phyloP scores from a whole-genome alignment of 805 yeast genomes.

The Candida ortonii region DNA sequence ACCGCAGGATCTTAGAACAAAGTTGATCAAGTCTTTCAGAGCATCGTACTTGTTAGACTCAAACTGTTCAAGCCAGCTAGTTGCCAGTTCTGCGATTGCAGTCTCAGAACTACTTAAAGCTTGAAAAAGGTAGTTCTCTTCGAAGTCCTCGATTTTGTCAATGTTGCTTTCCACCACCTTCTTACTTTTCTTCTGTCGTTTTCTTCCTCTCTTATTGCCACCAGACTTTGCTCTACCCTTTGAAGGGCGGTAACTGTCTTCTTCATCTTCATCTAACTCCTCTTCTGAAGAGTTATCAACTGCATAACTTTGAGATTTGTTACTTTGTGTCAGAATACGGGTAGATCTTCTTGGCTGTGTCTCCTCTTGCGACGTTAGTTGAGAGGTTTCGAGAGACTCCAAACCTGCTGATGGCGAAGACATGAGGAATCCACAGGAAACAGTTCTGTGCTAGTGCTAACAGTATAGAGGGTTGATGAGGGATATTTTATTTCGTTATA shows the following conservation, averaged over 20 bases:
- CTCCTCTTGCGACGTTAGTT: no score
- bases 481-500: no score
- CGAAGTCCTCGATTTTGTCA: slow-evolving; percentile 41
- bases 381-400: no score
- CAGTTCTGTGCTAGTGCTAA: no score
- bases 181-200: slow-evolving; percentile 20
- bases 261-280: slow-evolving; percentile 20
- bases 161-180: slow-evolving; percentile 28
- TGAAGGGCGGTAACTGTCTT: slow-evolving; percentile 19
- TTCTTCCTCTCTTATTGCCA: slow-evolving; percentile 29
- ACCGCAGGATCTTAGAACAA: slow-evolving; percentile 69
- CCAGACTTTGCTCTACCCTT: slow-evolving; percentile 15
- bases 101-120: slow-evolving; percentile 48
- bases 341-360: slow-evolving; percentile 17
- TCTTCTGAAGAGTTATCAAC: slow-evolving; percentile 15
- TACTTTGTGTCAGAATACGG: slow-evolving; percentile 12
- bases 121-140: slow-evolving; percentile 47
- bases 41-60: slow-evolving; percentile 43
- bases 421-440: no score
- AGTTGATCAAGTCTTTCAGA: slow-evolving; percentile 61
- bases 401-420: no score
- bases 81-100: slow-evolving; percentile 49
- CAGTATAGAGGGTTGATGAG: no score
- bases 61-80: slow-evolving; percentile 58
- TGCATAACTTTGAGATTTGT: slow-evolving; percentile 12